Evolutionary conservation across 2,329 filamentous ascomycete genomes (phyloP), one percentile per base, ranked within the genome.

Genomic region (Penicillium glabrum): DNA sequence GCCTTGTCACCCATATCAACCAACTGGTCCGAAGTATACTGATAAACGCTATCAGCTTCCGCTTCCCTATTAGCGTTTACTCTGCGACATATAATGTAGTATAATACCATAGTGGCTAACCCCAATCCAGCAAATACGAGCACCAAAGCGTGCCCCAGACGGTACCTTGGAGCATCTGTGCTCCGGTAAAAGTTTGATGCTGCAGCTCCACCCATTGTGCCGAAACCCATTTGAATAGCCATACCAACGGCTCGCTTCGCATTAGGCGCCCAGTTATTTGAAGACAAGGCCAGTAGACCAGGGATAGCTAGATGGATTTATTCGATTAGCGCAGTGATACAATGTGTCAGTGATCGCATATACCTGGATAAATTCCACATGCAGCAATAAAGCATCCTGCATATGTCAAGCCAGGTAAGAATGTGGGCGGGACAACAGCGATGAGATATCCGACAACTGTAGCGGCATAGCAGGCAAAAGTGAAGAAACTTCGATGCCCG

Each of bases 141-240:
- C 9, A 60, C 59, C 5, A 61, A 27, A 3, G 48, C 51, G 37
- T 61, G 59, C 1, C 59, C 59, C 13, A 61, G 37, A 3, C 57
- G 53, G 33, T 59, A 61, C 19, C 57, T 47, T 3, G 59, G 59
- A 11, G 57, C 46, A 51, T 61, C 59, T 16, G 47, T 31, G 23
- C 31, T 43, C 3, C 57, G 53, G 45, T 61, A 61, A 33, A 61
- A 59, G n/a, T 61, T 61, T 9, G 59, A 61, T 5, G 57, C 57
- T 27, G 51, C 51, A 26, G 56, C 56, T 8, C 56, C 56, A 24
- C 41, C 51, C 46, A 58, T 49, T 8, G 51, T 51, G 8, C 56
- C 56, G 33, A 54, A 58, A 7, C 56, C 56, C 27, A 58, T 54
- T 24, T 58, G 56, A 5, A 54, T 51, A 14, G 56, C 56, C 31